phyloP scores from a whole-genome alignment of 1,284 basidiomycete genomes.

The Ganoderma multipileum region DNA sequence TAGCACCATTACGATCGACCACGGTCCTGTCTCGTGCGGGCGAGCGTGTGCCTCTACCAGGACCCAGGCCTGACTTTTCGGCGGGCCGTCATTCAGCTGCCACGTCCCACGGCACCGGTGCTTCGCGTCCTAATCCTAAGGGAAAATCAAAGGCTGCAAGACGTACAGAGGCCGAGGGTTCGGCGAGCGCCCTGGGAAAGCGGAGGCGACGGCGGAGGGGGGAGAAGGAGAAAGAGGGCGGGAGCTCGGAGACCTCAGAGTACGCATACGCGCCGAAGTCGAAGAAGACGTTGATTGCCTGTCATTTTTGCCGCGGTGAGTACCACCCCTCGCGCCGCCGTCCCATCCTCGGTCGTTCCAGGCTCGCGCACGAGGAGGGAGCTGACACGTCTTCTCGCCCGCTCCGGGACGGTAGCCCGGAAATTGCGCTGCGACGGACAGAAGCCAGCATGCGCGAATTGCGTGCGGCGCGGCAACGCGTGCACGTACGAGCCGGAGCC shows the following conservation, averaged over 20 bases:
- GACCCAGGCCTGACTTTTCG: conserved; percentile 1
- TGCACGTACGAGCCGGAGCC: conserved; percentile 64
- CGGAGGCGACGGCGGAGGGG: conserved; percentile 9
- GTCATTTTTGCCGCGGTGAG: conserved; percentile 77
- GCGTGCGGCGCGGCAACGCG: conserved; percentile 50
- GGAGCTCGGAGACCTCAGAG: conserved; percentile 31
- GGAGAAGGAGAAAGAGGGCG: conserved; percentile 25
- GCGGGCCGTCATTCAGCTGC: conserved; percentile 7
- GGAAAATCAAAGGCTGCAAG: not conserved
- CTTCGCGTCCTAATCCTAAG: not conserved
- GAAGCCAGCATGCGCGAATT: conserved; percentile 66
- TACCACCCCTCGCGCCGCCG: conserved; percentile 10
- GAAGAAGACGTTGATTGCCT: conserved; percentile 66
- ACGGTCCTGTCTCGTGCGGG: conserved; percentile 18
- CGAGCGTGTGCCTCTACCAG: conserved; percentile 9
- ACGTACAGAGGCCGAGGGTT: conserved; percentile 1
- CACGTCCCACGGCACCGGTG: not conserved
- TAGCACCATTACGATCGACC: conserved; percentile 24
- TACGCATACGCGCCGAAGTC: conserved; percentile 38
- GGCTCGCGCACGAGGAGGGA: conserved; percentile 6
- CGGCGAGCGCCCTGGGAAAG: conserved; percentile 9
- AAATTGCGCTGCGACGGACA: conserved; percentile 76
- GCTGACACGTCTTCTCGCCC: conserved; percentile 21
- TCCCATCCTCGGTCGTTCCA: conserved; percentile 3
- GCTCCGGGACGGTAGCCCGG: conserved; percentile 52